A percentile compares a stretch with the other conserved stretches of the same genome.
Evolutionary conservation across 2,329 filamentous ascomycete species (phyloP).

Genomic region (Pseudonectria buxi): DNA sequence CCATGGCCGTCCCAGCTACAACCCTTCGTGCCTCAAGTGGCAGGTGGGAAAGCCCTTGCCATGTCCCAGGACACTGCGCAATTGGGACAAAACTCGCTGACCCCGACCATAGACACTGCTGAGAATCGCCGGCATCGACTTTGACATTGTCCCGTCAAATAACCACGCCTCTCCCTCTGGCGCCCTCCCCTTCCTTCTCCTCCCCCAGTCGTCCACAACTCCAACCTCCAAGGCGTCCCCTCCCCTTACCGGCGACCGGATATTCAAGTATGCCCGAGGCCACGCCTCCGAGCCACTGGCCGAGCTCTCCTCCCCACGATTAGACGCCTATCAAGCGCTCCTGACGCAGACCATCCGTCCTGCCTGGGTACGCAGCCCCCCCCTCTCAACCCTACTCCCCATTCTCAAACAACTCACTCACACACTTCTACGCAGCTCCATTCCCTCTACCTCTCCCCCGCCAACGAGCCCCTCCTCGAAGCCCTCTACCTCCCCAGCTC

Average conservation of each 20-base stretch:
- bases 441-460: slow-evolving; percentile 67
- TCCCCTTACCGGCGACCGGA: slow-evolving; percentile 46
- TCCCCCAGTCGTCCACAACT: slow-evolving; percentile 34
- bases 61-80: neutral
- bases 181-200: slow-evolving; percentile 79
- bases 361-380: slow-evolving; percentile 61
- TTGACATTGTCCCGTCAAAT: slow-evolving; percentile 64
- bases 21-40: slow-evolving; percentile 92
- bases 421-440: slow-evolving; percentile 52
- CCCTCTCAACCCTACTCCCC: no score
- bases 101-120: slow-evolving; percentile 61
- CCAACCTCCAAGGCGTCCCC: slow-evolving; percentile 41
- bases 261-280: slow-evolving; percentile 62
- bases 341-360: slow-evolving; percentile 71
- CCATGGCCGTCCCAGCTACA: slow-evolving; percentile 66
- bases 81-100: slow-evolving; percentile 1
- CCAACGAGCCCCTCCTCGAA: slow-evolving; percentile 62
- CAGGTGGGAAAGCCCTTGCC: slow-evolving; percentile 55
- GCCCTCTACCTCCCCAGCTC: slow-evolving; percentile 66
- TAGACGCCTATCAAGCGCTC: slow-evolving; percentile 72
- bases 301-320: slow-evolving; percentile 46
- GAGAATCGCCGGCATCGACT: slow-evolving; percentile 64
- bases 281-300: slow-evolving; percentile 30
- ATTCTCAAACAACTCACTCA: slow-evolving; percentile 1
- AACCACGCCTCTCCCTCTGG: slow-evolving; percentile 92